These are phyloP conservation scores for Pyricularia pennisetigena DNA, from an alignment of 2,329 filamentous ascomycete species.

Conservation along the genomic window DNA sequence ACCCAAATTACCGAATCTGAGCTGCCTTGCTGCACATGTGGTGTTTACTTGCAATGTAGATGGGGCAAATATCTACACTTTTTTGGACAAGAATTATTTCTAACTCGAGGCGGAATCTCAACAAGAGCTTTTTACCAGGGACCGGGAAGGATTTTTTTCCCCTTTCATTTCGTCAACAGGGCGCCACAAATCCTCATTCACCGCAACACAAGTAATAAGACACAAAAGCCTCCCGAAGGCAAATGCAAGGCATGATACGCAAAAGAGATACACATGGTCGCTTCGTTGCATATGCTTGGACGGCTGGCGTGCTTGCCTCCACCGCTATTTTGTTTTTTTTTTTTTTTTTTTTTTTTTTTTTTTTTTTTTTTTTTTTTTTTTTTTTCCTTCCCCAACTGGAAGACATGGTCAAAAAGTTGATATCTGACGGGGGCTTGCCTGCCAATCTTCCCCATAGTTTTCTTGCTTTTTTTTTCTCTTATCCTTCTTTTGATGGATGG, in stretches of 20 bases:
- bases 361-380: neutral
- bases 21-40: neutral
- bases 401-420: neutral
- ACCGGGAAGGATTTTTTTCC: neutral
- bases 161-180: neutral
- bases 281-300: neutral
- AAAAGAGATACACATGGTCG: neutral
- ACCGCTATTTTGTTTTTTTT: neutral
- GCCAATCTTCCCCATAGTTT: neutral
- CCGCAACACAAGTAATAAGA: neutral
- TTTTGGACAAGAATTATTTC: neutral
- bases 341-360: neutral
- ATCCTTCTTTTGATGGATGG: neutral
- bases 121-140: neutral
- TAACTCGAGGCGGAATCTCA: neutral
- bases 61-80: neutral
- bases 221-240: neutral
- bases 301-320: neutral
- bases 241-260: neutral
- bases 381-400: too few relatives aligned
- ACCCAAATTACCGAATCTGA: neutral
- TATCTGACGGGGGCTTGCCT: neutral
- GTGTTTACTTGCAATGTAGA: neutral
- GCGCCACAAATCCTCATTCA: neutral
- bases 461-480: neutral